Percentiles rank a stretch among this genome's conserved stretches.
Conservation (phyloP, 148 eudicot genomes). For the Pouteria glomerata region DNA sequence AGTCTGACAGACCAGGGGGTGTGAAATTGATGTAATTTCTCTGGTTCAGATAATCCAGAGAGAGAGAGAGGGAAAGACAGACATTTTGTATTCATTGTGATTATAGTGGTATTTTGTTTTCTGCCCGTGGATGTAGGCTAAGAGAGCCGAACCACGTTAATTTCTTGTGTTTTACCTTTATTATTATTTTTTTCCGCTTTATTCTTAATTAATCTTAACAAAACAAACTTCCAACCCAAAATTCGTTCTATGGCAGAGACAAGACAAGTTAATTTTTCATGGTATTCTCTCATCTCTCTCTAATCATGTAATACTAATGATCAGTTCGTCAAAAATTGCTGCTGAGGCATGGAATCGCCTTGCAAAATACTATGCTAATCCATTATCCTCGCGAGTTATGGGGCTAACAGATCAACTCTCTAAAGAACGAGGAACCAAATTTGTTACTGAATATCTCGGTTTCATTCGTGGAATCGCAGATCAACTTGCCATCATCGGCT, state of each 20-base stretch:
- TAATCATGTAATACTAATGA: not conserved
- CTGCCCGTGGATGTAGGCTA: no score
- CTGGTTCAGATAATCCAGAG: no score
- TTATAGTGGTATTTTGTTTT: no score
- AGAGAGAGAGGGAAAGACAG: not conserved
- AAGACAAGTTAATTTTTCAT: no score
- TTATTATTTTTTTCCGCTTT: no score
- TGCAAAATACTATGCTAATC: conserved; percentile 9
- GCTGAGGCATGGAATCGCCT: conserved; percentile 1
- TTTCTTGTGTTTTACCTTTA: no score
- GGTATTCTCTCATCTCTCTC: conserved; percentile 6
- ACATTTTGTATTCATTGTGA: no score
- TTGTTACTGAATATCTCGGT: not conserved
- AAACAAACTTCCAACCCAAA: not conserved
- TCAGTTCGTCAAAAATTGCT: not conserved
- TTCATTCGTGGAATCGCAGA: not conserved
- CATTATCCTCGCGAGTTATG: conserved; percentile 2
- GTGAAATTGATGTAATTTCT: no score
- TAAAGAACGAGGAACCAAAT: not conserved
- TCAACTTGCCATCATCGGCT: conserved; percentile 3
- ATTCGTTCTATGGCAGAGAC: no score
- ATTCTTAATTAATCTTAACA: no score
- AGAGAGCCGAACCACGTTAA: no score
- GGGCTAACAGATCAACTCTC: not conserved
- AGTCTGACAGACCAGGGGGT: no score